A percentile compares a stretch with the other conserved stretches of the same genome.
These are phyloP conservation scores for Aspergillus versicolor DNA, from an alignment of 2,329 filamentous ascomycete species.

Conservation along the genomic window DNA sequence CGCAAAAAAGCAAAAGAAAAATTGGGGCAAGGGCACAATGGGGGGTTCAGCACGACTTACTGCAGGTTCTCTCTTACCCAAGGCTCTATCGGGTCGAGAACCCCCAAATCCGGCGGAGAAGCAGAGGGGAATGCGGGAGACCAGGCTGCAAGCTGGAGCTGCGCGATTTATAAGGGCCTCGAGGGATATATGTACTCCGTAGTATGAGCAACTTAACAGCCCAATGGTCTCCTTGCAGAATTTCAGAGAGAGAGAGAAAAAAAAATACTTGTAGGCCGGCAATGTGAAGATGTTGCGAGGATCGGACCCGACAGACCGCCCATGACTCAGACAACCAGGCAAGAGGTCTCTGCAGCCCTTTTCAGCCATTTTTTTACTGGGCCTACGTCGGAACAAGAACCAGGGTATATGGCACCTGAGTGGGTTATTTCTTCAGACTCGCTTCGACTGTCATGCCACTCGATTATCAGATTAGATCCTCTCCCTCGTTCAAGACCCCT, in stretches of 20 bases:
- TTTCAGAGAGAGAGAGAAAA: neutral
- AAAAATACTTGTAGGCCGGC: neutral
- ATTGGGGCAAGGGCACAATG: neutral
- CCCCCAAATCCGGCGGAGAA: conserved; percentile 6
- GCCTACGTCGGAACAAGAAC: conserved; percentile 14
- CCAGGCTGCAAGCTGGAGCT: neutral
- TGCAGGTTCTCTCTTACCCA: conserved; percentile 1
- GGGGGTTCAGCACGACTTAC: conserved; percentile 5
- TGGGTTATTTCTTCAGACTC: conserved; percentile 2
- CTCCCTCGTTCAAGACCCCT: neutral
- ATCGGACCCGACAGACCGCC: conserved; percentile 15
- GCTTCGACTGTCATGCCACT: conserved; percentile 1
- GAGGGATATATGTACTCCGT: neutral
- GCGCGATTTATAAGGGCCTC: conserved; percentile 7
- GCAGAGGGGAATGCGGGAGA: neutral
- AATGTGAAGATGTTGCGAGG: neutral
- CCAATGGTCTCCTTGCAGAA: conserved; percentile 9
- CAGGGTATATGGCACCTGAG: neutral
- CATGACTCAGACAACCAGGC: conserved; percentile 15
- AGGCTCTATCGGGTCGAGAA: neutral
- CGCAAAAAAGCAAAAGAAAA: neutral
- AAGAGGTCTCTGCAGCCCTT: neutral
- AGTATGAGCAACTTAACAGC: conserved; percentile 3
- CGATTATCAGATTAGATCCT: conserved; percentile 17
- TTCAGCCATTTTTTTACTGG: neutral